Evolutionary conservation across 345 rosid species (phyloP), one percentile per base, ranked within the genome.

Genomic region (Sisymbrium irio): DNA sequence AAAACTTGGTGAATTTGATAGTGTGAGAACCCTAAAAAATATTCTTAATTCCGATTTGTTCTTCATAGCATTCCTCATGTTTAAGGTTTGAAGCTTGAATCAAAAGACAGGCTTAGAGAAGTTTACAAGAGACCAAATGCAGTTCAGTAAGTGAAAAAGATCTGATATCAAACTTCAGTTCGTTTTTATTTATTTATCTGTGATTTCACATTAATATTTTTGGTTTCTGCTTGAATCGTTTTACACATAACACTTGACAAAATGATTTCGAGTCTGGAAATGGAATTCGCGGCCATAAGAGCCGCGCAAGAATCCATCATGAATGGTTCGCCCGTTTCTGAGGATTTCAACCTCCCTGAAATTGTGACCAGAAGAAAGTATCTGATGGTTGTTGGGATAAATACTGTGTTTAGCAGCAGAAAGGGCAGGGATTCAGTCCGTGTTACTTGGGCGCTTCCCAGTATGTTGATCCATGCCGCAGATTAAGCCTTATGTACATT

Each of bases 401-500:
- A 94, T 74, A 88, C 97, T 57, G 98, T 97, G 4, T 94, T 94
- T 78, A 94, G 96, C 74, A 94, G 98, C 84, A 80, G 97, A 59
- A 94, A 89, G 79, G 85, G 97, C 27, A 87, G 98, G 81, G 98
- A 94, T 78, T 91, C 98, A 3, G 90, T 94, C 36, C 95, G 97
- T 73, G 91, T 84, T 45, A 89, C 96, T 64, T 94, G 98, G 98
- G 88, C 91, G 96, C 97, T 96, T 81, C 98, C 83, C 53, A 95
- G 98, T 94, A 72, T 61, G 80, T 72, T 79, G 9, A 32, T 61
- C 71, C 6, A 30, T 15, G 40, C n/a, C 20, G 27, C 27, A 3
- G 6, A 41, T 59, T 60, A 33, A 66, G 51, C 30, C 40, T 17
- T 65, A 3, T 11, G 22, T 71, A 19, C 37, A 54, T 44, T n/a